A percentile compares a stretch with the other conserved stretches of the same genome.
Conservation (phyloP, 106 monocot genomes). For the Triglochin maritima region DNA sequence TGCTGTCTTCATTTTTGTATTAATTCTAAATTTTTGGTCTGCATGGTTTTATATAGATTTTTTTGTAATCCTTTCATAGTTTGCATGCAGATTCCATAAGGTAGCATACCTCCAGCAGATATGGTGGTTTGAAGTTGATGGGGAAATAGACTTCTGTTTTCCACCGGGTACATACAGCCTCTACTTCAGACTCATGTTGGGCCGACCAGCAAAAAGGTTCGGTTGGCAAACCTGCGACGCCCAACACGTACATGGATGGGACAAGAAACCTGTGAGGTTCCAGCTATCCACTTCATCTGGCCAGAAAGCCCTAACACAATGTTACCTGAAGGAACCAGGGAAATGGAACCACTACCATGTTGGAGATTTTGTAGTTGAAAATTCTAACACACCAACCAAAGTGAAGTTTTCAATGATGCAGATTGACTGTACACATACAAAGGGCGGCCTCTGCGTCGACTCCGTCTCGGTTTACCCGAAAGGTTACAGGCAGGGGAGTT, state of each 20-base stretch:
- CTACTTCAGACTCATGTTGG: constrained; percentile 17
- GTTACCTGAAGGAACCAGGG: constrained; percentile 13
- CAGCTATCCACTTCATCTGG: constrained; percentile 7
- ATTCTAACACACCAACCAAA: constrained; percentile 1
- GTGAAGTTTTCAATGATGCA: constrained; percentile 24
- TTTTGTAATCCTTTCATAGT: neutral
- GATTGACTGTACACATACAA: constrained; percentile 24
- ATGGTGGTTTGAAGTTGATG: constrained; percentile 26
- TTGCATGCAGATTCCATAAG: constrained; percentile 7
- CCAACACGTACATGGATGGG: constrained; percentile 20
- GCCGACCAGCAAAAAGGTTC: constrained; percentile 12
- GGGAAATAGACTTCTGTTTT: constrained; percentile 24
- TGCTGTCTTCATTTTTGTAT: no score
- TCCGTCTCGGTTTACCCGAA: constrained; percentile 12
- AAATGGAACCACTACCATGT: constrained; percentile 18
- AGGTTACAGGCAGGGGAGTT: neutral
- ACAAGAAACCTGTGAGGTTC: constrained; percentile 19
- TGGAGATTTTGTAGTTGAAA: constrained; percentile 15
- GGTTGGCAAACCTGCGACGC: constrained; percentile 9
- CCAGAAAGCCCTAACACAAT: constrained; percentile 2
- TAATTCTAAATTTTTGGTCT: no score
- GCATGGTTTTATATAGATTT: no score
- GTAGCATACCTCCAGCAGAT: constrained; percentile 28
- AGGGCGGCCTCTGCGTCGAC: constrained; percentile 22
- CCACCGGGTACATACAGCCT: constrained; percentile 17